A percentile compares a stretch with the other conserved stretches of the same genome.
Conservation (phyloP, 2,329 filamentous ascomycete genomes). For the Botrytis hyacinthi region DNA sequence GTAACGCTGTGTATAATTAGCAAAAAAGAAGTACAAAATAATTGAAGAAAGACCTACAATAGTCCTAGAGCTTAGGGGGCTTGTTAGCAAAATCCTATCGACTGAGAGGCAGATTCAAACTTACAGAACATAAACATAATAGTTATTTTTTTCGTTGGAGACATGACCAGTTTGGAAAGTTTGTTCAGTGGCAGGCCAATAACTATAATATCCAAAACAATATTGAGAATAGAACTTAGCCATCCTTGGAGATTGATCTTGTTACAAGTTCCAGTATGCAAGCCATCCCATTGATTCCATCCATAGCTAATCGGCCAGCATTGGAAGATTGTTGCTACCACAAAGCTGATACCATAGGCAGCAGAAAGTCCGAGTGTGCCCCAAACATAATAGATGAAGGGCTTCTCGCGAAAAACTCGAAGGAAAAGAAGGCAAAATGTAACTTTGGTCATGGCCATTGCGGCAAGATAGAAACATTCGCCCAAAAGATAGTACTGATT, state of each 20-base stretch:
- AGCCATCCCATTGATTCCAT: slow-evolving; percentile 53
- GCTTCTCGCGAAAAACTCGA: slow-evolving; percentile 48
- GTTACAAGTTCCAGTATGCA: slow-evolving; percentile 47
- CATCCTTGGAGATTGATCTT: slow-evolving; percentile 50
- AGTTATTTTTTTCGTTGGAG: slow-evolving; percentile 48
- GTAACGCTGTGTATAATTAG: not conserved
- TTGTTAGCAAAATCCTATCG: not conserved
- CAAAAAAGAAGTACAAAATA: not conserved
- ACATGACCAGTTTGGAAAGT: slow-evolving; percentile 44
- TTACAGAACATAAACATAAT: slow-evolving; percentile 48
- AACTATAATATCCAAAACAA: slow-evolving; percentile 52
- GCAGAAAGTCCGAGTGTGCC: slow-evolving; percentile 39
- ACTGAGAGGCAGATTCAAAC: not conserved
- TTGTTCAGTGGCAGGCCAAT: slow-evolving; percentile 50
- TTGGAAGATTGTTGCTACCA: slow-evolving; percentile 13
- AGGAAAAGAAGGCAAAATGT: slow-evolving; percentile 54
- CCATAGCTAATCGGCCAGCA: slow-evolving; percentile 51
- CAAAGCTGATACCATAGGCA: slow-evolving; percentile 19
- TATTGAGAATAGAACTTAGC: slow-evolving; percentile 51
- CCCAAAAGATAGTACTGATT: slow-evolving; percentile 19
- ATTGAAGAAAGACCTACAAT: not conserved
- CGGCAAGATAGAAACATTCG: slow-evolving; percentile 22
- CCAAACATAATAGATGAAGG: slow-evolving; percentile 36
- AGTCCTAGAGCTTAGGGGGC: not conserved
- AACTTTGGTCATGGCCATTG: slow-evolving; percentile 41